Base-by-base conservation (phyloP, 2,329 filamentous ascomycete species). In the Xenoacremonium recifei region DNA sequence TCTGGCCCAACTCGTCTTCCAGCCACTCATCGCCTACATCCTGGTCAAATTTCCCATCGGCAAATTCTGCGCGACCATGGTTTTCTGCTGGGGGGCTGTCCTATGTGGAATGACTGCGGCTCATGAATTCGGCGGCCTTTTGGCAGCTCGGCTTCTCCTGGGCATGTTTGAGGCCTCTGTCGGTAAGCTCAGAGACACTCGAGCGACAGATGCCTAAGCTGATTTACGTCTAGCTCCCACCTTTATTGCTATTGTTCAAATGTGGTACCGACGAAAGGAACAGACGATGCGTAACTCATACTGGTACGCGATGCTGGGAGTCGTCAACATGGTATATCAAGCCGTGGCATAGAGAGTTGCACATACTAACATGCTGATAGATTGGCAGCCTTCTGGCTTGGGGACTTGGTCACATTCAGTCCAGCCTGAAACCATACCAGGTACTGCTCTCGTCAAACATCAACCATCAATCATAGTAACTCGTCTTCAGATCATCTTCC, bases 21-120 rank as follows among this genome's bases (percentile, higher is more conserved):
- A 77, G n/a, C 77, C 75, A 25, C 55, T 80, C 11, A 69, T 77
- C 10, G 75, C 76, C 0, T 80, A 73, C 42, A 75, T 75, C 6
- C 66, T 79, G 1, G 75, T 79, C 20, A 75, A 76, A 49, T 50
- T 77, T 0, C 78, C 76, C 0, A 75, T 72, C 0, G 77, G 77
- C 13, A 79, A 79, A 51, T 71, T 81, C 29, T 69, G 76, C 16
- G 70, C 67, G 2, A 55, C 58, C 1, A 75, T 76, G 27, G 69
- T 80, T 0, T 61, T 78, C 1, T 64, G 71, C 21, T 82, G 78
- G 78, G 78, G 77, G 0, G 50, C 68, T 66, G 34, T 79, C 6
- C 63, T 79, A 2, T 63, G 70, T 2, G 63, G 75, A n/a, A 77
- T 79, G 68, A 66, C 76, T 0, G 67, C 72, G 0, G 75, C 73